Evolutionary conservation across 2,329 filamentous ascomycete species (phyloP), one percentile per base, ranked within the genome.

Genomic region (Zarea fungicola): DNA sequence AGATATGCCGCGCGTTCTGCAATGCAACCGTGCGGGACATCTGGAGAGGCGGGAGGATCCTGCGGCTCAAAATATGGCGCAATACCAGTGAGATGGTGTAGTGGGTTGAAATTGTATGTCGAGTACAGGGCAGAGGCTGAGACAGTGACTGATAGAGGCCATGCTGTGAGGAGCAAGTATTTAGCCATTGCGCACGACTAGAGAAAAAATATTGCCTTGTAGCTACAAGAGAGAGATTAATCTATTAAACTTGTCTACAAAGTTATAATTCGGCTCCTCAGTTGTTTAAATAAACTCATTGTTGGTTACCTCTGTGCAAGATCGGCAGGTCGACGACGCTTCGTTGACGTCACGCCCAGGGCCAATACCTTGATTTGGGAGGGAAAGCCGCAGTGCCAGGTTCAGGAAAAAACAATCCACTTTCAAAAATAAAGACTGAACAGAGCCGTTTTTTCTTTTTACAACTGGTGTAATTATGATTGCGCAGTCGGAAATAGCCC

Each of bases 1-100:
- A 81, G 66, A 59, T 81, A 81, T 3, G 77, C 75, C 1, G 77
- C 77, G 23, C 72, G 70, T 1, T 68, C 71, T 2, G 74, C 65
- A 0, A 68, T 71, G 60, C 78, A 81, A 9, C 76, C 71, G 49
- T 72, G 70, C 0, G 77, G 77, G 5, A 72, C 60, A 4, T 63
- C 56, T 2, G 71, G 70, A 10, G 70, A 68, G 6, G 65, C 52
- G 1, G 66, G 69, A 21, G 76, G 73, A 48, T 76, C 70, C 51
- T 76, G 69, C 0, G 77, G 71, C 55, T 80, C 76, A 47, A 78
- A 81, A 56, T 81, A 81, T 0, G 78, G 77, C 1, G 75, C 67
- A 6, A 79, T 76, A n/a, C 77, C 77, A 1, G 71, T 71, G 9
- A 80, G 66, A 47, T 81, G 77, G 22, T 78, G 64, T 3, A 81